Percentiles rank a stretch among this genome's conserved stretches.
These are phyloP conservation scores for Albatrellus ellisii DNA, from an alignment of 768 basidiomycete species.

Conservation along the genomic window DNA sequence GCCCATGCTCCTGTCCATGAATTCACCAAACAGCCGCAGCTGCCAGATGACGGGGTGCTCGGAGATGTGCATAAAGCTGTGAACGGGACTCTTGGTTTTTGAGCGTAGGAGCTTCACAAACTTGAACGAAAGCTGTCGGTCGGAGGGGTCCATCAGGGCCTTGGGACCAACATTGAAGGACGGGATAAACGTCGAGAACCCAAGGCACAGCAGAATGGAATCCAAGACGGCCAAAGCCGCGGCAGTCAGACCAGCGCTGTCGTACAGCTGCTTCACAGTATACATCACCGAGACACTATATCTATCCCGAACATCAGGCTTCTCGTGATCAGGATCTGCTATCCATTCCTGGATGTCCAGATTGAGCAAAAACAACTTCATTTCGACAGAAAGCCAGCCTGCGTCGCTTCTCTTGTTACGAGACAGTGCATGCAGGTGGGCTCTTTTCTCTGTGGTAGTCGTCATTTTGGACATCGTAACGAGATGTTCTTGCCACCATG, in stretches of 20 bases:
- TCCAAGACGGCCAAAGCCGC: constrained; percentile 24
- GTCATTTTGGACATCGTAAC: constrained; percentile 23
- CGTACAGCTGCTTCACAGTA: constrained; percentile 31
- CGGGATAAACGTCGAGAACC: constrained; percentile 29
- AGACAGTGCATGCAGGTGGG: constrained; percentile 24
- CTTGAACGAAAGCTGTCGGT: constrained; percentile 30
- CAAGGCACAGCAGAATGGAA: constrained; percentile 30
- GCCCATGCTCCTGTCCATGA: constrained; percentile 65
- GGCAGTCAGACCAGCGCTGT: constrained; percentile 24
- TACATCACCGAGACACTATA: constrained; percentile 35
- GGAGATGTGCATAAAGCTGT: constrained; percentile 40
- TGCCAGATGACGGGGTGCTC: constrained; percentile 56
- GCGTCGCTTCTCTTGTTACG: constrained; percentile 33
- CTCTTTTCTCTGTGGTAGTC: constrained; percentile 19
- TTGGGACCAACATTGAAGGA: constrained; percentile 14
- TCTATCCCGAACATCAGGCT: constrained; percentile 27
- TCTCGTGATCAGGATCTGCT: constrained; percentile 27
- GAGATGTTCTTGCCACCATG: constrained; percentile 44
- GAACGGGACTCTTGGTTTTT: constrained; percentile 24
- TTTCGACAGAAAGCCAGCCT: constrained; percentile 33
- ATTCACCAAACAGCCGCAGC: constrained; percentile 54
- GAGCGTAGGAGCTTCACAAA: constrained; percentile 42
- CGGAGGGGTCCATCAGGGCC: no score
- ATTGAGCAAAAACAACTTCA: constrained; percentile 39
- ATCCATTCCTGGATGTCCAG: constrained; percentile 41